These are phyloP conservation scores for Xylaria sp. DNA, from an alignment of 2,329 filamentous ascomycete species.

Conservation along the genomic window DNA sequence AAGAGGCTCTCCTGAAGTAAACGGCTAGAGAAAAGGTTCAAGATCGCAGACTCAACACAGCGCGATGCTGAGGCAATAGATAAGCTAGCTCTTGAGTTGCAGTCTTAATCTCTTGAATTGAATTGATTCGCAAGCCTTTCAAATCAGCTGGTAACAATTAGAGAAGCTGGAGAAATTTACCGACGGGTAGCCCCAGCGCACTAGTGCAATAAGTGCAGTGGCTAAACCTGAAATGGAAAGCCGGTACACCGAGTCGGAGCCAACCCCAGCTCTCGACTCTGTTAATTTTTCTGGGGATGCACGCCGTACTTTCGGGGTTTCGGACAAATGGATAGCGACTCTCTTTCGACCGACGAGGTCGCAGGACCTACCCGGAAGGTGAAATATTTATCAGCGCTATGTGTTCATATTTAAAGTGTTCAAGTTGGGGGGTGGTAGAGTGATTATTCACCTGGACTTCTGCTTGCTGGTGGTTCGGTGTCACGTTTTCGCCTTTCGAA, in stretches of 20 bases:
- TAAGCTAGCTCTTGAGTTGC: not conserved
- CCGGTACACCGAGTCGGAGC: slow-evolving; percentile 23
- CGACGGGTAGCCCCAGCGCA: slow-evolving; percentile 9
- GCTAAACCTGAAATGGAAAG: slow-evolving; percentile 28
- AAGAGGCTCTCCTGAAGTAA: not conserved
- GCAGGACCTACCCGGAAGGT: slow-evolving; percentile 5
- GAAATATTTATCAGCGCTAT: not conserved
- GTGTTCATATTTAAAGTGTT: no score
- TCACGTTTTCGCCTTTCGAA: no score
- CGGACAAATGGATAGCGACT: slow-evolving; percentile 46
- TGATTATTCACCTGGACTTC: no score
- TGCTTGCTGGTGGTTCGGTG: no score
- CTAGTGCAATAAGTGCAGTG: not conserved
- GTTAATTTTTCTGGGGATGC: slow-evolving; percentile 14
- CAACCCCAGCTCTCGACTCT: slow-evolving; percentile 4
- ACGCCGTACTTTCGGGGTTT: slow-evolving; percentile 35
- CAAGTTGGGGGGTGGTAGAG: no score
- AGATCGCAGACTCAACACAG: not conserved
- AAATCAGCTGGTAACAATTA: slow-evolving; percentile 32
- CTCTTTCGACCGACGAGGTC: not conserved
- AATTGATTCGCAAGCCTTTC: slow-evolving; percentile 21
- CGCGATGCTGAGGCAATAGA: not conserved
- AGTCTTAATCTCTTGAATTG: not conserved
- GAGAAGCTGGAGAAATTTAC: slow-evolving; percentile 18
- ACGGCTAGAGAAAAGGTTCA: not conserved